A percentile compares a stretch with the other conserved stretches of the same genome.
Conservation (phyloP, 108 stramenopile species). For the Skeletonema costatum region DNA sequence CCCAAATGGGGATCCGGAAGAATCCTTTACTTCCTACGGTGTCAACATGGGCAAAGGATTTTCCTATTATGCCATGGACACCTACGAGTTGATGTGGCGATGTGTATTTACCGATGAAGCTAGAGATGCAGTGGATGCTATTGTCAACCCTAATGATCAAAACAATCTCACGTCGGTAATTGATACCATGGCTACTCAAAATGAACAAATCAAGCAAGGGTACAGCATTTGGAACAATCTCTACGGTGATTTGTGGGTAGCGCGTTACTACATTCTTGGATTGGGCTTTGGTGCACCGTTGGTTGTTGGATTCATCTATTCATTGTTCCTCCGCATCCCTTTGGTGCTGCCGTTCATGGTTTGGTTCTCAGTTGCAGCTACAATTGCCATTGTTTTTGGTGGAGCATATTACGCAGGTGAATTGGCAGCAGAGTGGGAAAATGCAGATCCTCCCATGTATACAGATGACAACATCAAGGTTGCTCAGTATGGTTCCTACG, state of each 20-base stretch:
- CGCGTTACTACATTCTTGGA: constrained; percentile 65
- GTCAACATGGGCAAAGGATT: constrained; percentile 61
- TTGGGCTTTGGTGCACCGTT: constrained; percentile 83
- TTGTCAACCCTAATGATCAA: constrained; percentile 21
- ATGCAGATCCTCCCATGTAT: constrained; percentile 42
- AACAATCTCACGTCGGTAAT: constrained; percentile 13
- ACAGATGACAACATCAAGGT: constrained; percentile 52
- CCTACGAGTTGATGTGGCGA: constrained; percentile 55
- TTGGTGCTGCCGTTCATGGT: constrained; percentile 74
- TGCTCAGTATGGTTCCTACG: constrained; percentile 53
- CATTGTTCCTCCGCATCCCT: constrained; percentile 80
- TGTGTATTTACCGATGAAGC: constrained; percentile 62
- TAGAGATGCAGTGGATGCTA: constrained; percentile 30
- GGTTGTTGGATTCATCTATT: constrained; percentile 75
- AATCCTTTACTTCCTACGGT: constrained; percentile 51
- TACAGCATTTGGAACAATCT: constrained; percentile 55
- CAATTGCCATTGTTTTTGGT: constrained; percentile 63
- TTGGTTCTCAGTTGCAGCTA: constrained; percentile 77
- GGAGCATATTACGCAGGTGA: constrained; percentile 60
- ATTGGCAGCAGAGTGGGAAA: constrained; percentile 58
- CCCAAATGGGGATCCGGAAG: constrained; percentile 29
- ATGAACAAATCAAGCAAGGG: constrained; percentile 31
- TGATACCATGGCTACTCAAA: constrained; percentile 19
- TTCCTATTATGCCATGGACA: constrained; percentile 71
- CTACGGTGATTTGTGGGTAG: constrained; percentile 54